Evolutionary conservation across 208 protist genomes (phyloP).

Genomic region (Crithidia mellificae): DNA sequence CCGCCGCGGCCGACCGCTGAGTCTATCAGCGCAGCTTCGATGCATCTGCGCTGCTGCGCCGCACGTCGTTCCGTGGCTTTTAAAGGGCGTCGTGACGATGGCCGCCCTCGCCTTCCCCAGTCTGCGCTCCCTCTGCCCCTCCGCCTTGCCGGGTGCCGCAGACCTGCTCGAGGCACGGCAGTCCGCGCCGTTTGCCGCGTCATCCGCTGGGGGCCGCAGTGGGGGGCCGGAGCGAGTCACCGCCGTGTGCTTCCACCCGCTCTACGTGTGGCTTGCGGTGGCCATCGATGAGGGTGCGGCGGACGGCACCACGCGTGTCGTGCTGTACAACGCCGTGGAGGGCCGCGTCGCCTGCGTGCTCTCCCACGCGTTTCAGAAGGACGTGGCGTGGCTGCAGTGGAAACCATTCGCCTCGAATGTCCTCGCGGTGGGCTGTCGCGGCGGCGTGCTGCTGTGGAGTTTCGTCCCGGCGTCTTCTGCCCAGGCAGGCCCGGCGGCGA

Average conservation of each 20-base stretch:
- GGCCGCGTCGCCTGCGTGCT: constrained; percentile 45
- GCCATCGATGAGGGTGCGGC: constrained; percentile 57
- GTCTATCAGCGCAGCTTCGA: neutral
- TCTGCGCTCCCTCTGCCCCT: constrained; percentile 56
- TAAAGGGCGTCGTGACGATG: constrained; percentile 25
- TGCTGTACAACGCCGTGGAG: constrained; percentile 62
- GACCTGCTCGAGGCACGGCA: constrained; percentile 13
- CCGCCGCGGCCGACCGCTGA: neutral
- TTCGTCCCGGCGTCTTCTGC: too few relatives aligned
- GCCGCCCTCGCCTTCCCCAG: constrained; percentile 44
- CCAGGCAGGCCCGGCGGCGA: too few relatives aligned
- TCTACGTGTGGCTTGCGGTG: constrained; percentile 58
- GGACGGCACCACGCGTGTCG: constrained; percentile 44
- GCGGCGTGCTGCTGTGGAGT: constrained; percentile 76
- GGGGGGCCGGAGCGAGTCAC: constrained; percentile 57
- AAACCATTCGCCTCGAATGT: constrained; percentile 68
- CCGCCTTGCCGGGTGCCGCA: constrained; percentile 41
- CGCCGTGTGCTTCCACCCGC: constrained; percentile 54
- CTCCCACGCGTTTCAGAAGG: constrained; percentile 73
- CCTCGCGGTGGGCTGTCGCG: constrained; percentile 71
- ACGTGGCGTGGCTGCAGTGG: constrained; percentile 66
- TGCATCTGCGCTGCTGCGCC: constrained; percentile 9
- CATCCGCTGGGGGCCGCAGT: constrained; percentile 14
- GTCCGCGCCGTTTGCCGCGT: neutral
- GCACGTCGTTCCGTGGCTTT: constrained; percentile 20